Evolutionary conservation across 2,329 filamentous ascomycete species (phyloP).

Genomic region (Canariomyces notabilis): DNA sequence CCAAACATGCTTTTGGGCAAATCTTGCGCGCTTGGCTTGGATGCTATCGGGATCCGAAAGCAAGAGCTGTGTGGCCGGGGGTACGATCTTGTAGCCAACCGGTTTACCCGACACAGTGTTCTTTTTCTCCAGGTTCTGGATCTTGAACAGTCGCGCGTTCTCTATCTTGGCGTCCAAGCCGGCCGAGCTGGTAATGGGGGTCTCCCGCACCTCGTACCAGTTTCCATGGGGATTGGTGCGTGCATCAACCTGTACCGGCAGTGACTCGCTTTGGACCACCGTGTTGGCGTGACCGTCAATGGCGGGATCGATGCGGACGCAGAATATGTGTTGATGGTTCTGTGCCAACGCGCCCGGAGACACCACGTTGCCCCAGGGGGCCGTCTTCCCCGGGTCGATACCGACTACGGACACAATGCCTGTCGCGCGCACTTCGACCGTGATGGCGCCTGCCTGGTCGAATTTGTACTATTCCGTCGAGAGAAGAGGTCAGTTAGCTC

Average conservation of each 20-base stretch:
- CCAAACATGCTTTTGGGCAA: constrained; percentile 41
- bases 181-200: constrained; percentile 37
- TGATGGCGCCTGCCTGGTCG: constrained; percentile 57
- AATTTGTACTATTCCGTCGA: no score
- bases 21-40: constrained; percentile 39
- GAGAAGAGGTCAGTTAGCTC: no score
- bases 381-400: constrained; percentile 49
- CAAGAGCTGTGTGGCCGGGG: constrained; percentile 42
- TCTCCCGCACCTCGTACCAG: constrained; percentile 40
- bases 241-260: constrained; percentile 35
- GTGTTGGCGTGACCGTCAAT: constrained; percentile 57
- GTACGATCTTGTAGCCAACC: constrained; percentile 43
- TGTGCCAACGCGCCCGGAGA: constrained; percentile 59
- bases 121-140: constrained; percentile 39
- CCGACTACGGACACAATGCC: constrained; percentile 59
- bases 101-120: constrained; percentile 42
- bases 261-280: constrained; percentile 34
- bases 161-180: constrained; percentile 46
- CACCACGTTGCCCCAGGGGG: constrained; percentile 57
- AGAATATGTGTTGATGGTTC: constrained; percentile 68
- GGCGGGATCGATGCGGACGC: constrained; percentile 58
- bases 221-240: constrained; percentile 49
- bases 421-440: constrained; percentile 59
- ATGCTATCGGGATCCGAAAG: constrained; percentile 36
- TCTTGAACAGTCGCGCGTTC: constrained; percentile 45